Conservation (phyloP, 257 asterid genomes). For the Salvia rosmarinus region DNA sequence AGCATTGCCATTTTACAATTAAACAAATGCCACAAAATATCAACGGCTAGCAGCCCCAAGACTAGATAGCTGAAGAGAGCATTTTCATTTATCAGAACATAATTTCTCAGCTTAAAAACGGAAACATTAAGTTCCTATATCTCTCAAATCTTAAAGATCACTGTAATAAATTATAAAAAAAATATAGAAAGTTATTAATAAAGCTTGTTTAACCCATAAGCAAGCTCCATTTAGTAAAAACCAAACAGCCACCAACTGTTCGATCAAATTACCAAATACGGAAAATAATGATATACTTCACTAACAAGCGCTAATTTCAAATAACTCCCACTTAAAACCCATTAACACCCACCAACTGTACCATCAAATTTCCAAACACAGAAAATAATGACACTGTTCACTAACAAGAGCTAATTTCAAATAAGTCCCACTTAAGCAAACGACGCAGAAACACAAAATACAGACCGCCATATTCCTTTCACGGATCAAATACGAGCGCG, state of each 20-base stretch:
- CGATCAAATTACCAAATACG: slow-evolving; percentile 20
- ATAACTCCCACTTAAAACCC: no score
- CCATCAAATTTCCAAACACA: no score
- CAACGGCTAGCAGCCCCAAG: slow-evolving; percentile 6
- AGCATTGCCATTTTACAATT: neutral
- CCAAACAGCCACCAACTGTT: slow-evolving; percentile 20
- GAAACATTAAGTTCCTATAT: neutral
- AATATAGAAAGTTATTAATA: neutral
- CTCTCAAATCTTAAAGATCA: slow-evolving; percentile 6
- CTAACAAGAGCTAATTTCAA: no score
- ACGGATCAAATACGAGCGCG: neutral
- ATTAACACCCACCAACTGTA: no score
- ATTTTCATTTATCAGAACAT: neutral
- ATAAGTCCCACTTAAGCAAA: neutral
- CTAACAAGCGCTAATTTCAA: neutral
- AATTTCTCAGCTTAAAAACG: slow-evolving; percentile 5
- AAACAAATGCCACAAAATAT: neutral
- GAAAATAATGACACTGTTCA: no score
- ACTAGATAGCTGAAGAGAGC: neutral
- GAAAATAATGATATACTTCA: neutral
- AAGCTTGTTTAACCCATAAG: neutral
- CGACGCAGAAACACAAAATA: neutral
- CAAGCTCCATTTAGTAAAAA: slow-evolving; percentile 1
- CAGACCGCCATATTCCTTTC: neutral
- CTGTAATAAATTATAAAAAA: neutral